phyloP scores from a whole-genome alignment of 768 basidiomycete genomes.

The Pluteus cervinus region DNA sequence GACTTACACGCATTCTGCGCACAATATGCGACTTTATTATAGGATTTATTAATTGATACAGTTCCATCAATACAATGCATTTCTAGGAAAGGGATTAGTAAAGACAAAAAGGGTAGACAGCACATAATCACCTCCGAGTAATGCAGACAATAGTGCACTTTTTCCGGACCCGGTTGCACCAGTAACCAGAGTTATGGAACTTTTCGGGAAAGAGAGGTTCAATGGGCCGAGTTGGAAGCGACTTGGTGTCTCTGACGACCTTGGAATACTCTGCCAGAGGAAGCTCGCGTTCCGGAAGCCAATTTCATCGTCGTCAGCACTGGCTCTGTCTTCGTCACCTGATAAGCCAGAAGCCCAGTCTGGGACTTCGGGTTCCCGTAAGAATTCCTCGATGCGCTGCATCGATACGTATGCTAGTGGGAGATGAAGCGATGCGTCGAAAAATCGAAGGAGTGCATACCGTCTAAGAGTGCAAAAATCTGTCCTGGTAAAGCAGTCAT shows the following conservation, averaged over 20 bases:
- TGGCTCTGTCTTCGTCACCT: too few species aligned
- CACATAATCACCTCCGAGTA: constrained; percentile 53
- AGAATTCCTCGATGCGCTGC: constrained; percentile 71
- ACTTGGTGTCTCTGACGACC: constrained; percentile 20
- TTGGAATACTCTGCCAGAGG: constrained; percentile 42
- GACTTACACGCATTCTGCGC: constrained; percentile 59
- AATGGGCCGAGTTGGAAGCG: constrained; percentile 54
- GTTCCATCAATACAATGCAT: constrained; percentile 50
- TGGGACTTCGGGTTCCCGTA: constrained; percentile 70
- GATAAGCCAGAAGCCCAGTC: constrained; percentile 71
- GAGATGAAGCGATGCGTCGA: constrained; percentile 8
- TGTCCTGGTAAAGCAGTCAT: constrained; percentile 62
- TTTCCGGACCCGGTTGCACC: constrained; percentile 71
- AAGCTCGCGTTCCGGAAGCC: constrained; percentile 54
- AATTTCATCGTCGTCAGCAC: constrained; percentile 25
- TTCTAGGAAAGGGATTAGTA: constrained; percentile 29
- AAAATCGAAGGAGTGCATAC: constrained; percentile 22
- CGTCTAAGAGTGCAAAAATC: constrained; percentile 58
- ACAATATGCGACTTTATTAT: constrained; percentile 63
- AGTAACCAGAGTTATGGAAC: constrained; percentile 52
- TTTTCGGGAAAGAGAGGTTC: constrained; percentile 50
- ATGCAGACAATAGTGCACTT: constrained; percentile 52
- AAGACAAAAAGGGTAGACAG: constrained; percentile 3
- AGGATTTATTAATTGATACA: constrained; percentile 49
- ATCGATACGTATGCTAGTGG: constrained; percentile 65